Percentiles rank a stretch among this genome's conserved stretches.
These are phyloP conservation scores for Trametes sp. DNA, from an alignment of 1,284 basidiomycete genomes.

Conservation along the genomic window DNA sequence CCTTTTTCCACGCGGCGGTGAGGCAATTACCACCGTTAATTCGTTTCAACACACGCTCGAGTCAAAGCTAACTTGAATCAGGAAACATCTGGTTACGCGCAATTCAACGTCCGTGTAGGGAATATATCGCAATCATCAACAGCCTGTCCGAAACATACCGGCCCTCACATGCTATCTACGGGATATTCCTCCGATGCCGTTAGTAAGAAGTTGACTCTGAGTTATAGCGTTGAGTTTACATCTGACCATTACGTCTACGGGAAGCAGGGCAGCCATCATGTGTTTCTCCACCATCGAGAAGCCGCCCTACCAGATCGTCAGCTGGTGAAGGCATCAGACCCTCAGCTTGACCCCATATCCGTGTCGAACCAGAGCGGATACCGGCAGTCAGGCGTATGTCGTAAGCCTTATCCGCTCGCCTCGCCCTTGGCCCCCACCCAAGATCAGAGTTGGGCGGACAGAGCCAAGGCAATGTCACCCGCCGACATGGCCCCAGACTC, in stretches of 20 bases:
- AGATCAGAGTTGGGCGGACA: not conserved
- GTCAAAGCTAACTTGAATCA: no score
- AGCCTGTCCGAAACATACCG: not conserved
- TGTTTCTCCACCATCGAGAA: not conserved
- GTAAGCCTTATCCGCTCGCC: constrained; percentile 5
- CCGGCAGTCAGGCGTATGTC: not conserved
- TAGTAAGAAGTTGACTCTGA: not conserved
- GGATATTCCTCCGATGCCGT: no score
- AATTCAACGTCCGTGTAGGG: no score
- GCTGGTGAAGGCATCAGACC: not conserved
- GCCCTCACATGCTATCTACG: not conserved
- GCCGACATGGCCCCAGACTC: constrained; percentile 9
- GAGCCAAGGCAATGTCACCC: constrained; percentile 3
- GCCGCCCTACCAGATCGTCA: not conserved
- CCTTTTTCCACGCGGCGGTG: not conserved
- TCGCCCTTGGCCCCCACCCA: not conserved
- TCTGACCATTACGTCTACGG: not conserved
- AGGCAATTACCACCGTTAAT: not conserved
- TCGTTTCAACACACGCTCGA: not conserved
- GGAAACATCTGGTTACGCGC: no score
- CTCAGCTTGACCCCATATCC: not conserved
- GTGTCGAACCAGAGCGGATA: not conserved
- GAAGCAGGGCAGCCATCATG: constrained; percentile 6
- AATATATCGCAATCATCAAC: no score
- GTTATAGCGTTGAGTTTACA: not conserved